phyloP scores from a whole-genome alignment of 257 asterid genomes.

The Nicotiana obtusifolia region DNA sequence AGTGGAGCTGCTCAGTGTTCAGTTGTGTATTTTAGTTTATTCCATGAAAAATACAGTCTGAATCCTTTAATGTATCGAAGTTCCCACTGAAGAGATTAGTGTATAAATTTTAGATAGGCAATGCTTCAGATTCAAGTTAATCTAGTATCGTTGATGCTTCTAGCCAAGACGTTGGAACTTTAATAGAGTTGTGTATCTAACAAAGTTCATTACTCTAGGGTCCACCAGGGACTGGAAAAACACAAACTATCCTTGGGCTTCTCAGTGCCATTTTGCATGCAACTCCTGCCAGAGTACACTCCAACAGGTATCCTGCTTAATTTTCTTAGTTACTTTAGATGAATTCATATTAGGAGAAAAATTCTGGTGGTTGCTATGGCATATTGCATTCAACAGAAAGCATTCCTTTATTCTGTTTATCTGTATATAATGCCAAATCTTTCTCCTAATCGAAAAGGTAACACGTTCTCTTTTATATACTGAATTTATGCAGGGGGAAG shows the following conservation, averaged over 20 bases:
- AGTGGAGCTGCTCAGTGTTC: neutral
- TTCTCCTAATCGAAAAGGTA: neutral
- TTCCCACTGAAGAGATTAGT: neutral
- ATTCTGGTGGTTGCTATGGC: neutral
- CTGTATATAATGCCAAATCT: neutral
- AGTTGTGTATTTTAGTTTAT: neutral
- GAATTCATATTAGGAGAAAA: neutral
- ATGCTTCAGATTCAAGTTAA: neutral
- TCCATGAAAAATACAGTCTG: neutral
- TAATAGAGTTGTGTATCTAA: slow-evolving; percentile 24
- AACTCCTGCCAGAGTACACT: slow-evolving; percentile 85
- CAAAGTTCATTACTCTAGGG: slow-evolving; percentile 53
- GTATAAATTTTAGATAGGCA: neutral
- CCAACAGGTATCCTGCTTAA: slow-evolving; percentile 43
- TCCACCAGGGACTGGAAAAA: slow-evolving; percentile 99
- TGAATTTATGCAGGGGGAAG: slow-evolving; percentile 50
- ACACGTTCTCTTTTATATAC: neutral
- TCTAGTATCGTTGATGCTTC: neutral
- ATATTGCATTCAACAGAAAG: neutral
- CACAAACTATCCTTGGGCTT: slow-evolving; percentile 94
- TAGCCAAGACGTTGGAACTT: neutral
- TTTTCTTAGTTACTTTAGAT: neutral
- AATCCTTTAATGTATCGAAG: neutral
- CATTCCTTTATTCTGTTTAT: neutral
- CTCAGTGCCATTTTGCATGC: slow-evolving; percentile 97